phyloP scores from a whole-genome alignment of 441 rosid species.

The Sinapis alba region DNA sequence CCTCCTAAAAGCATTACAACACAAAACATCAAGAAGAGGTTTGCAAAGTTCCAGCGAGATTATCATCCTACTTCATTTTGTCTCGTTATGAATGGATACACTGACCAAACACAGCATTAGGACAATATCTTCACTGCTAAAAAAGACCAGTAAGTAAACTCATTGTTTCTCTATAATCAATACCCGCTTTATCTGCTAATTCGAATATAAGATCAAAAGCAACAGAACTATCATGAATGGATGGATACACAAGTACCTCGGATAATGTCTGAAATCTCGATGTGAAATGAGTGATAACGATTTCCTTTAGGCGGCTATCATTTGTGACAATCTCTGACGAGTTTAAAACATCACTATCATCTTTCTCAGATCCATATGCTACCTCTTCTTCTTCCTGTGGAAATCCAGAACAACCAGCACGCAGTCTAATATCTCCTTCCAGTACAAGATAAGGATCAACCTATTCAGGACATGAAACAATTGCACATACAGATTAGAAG shows the following conservation, averaged over 20 bases:
- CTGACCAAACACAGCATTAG: not conserved
- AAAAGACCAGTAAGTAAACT: not conserved
- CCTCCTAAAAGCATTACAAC: slow-evolving; percentile 56
- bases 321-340: slow-evolving; percentile 49
- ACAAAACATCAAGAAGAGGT: not conserved
- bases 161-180: not conserved
- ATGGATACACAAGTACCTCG: slow-evolving; percentile 53
- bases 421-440: slow-evolving; percentile 65
- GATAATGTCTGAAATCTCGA: slow-evolving; percentile 57
- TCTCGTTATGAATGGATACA: slow-evolving; percentile 8
- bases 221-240: slow-evolving; percentile 13
- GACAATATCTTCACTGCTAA: not conserved
- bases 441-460: slow-evolving; percentile 79
- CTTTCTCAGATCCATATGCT: slow-evolving; percentile 69
- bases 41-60: not conserved
- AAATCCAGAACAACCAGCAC: slow-evolving; percentile 49
- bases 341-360: slow-evolving; percentile 56
- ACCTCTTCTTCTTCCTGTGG: slow-evolving; percentile 41
- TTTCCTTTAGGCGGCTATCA: slow-evolving; percentile 64
- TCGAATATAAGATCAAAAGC: not conserved
- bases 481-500: slow-evolving; percentile 24
- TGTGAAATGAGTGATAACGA: slow-evolving; percentile 57
- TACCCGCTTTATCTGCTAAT: not conserved
- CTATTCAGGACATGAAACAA: slow-evolving; percentile 45
- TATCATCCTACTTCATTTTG: slow-evolving; percentile 4